phyloP scores from a whole-genome alignment of 2,329 filamentous ascomycete genomes.

The Ascochyta lentis region DNA sequence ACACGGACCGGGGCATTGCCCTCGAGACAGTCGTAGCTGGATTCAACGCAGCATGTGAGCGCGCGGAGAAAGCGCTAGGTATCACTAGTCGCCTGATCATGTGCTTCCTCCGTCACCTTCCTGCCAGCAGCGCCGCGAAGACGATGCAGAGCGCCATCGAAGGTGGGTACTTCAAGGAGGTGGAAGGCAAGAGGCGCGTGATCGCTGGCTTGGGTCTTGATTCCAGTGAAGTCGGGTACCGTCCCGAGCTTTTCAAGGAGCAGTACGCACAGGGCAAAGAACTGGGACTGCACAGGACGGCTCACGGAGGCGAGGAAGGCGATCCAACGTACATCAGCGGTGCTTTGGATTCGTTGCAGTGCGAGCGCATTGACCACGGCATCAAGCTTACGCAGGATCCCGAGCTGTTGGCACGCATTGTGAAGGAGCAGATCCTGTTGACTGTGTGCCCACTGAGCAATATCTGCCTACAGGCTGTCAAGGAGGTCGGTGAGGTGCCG shows the following conservation, averaged over 20 bases:
- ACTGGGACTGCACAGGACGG: conserved; percentile 67
- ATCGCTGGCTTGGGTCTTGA: conserved; percentile 72
- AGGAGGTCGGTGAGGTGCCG: conserved; percentile 58
- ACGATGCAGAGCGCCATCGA: conserved; percentile 56
- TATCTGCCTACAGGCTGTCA: conserved; percentile 64
- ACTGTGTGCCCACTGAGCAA: conserved; percentile 79
- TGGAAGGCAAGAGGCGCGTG: conserved; percentile 54
- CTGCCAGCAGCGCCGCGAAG: conserved; percentile 56
- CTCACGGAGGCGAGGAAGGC: conserved; percentile 79
- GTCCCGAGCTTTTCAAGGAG: conserved; percentile 63
- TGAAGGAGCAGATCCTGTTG: conserved; percentile 64
- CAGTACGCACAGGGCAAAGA: conserved; percentile 64
- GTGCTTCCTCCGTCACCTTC: conserved; percentile 75
- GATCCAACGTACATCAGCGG: conserved; percentile 69
- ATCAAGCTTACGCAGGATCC: conserved; percentile 69
- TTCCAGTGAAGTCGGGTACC: conserved; percentile 60
- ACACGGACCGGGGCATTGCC: conserved; percentile 67
- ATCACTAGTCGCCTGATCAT: conserved; percentile 72
- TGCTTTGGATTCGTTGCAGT: conserved; percentile 67
- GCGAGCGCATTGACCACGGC: conserved; percentile 77
- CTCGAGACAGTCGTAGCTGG: conserved; percentile 71
- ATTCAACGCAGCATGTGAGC: conserved; percentile 64
- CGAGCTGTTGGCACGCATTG: conserved; percentile 65
- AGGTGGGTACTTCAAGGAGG: conserved; percentile 50
- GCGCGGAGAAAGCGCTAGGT: conserved; percentile 68